These are phyloP conservation scores for Oenanthe javanica DNA, from an alignment of 140 eudicot species.

Conservation along the genomic window DNA sequence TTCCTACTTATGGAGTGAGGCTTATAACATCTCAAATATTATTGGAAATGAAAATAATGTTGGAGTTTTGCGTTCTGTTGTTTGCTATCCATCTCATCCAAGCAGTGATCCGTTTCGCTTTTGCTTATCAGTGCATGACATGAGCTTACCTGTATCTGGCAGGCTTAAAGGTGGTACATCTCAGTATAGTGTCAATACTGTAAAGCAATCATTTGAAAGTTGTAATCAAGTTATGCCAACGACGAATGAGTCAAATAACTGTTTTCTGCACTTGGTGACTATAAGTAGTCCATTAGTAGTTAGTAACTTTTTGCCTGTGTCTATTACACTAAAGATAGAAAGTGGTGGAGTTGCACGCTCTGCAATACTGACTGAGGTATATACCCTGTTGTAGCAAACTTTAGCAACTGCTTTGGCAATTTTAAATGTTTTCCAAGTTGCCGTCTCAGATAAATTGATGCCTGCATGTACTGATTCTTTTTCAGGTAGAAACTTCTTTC, in stretches of 20 bases:
- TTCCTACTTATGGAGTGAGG: slow-evolving; percentile 94
- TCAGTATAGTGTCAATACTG: slow-evolving; percentile 17
- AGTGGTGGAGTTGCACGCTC: slow-evolving; percentile 75
- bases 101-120: slow-evolving; percentile 98
- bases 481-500: slow-evolving; percentile 88
- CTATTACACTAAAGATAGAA: slow-evolving; percentile 66
- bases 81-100: slow-evolving; percentile 96
- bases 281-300: slow-evolving; percentile 65
- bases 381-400: slow-evolving; percentile 13
- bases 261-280: slow-evolving; percentile 57
- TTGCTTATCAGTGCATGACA: slow-evolving; percentile 70
- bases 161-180: slow-evolving; percentile 34
- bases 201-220: slow-evolving; percentile 26
- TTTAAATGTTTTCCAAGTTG: slow-evolving; percentile 1
- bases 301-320: slow-evolving; percentile 68
- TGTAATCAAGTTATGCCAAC: slow-evolving; percentile 21
- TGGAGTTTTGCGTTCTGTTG: slow-evolving; percentile 71
- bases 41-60: slow-evolving; percentile 59
- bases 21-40: slow-evolving; percentile 74
- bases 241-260: slow-evolving; percentile 39
- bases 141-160: slow-evolving; percentile 53
- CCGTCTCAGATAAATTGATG: not conserved
- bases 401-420: not conserved
- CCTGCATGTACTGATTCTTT: not conserved
- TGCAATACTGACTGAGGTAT: slow-evolving; percentile 67